Evolutionary conservation across 1,284 basidiomycete genomes (phyloP).

Genomic region (Ceratobasidium sp.): DNA sequence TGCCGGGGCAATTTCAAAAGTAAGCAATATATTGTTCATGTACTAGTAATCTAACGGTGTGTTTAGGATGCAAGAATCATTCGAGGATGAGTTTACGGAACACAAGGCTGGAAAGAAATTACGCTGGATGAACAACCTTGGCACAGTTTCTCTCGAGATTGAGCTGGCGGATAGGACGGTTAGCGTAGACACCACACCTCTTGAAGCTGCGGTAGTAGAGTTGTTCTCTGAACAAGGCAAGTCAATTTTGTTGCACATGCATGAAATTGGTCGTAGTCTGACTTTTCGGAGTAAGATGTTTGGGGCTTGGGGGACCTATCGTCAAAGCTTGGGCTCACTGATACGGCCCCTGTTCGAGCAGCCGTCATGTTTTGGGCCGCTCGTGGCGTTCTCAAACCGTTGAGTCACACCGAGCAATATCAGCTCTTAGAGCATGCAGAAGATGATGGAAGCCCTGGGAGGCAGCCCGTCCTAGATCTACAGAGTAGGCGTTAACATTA

Average conservation of each 20-base stretch:
- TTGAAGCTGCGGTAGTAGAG: slow-evolving; percentile 90
- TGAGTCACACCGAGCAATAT: slow-evolving; percentile 61
- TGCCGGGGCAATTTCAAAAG: slow-evolving; percentile 84
- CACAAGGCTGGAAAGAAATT: slow-evolving; percentile 92
- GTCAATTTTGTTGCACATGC: slow-evolving; percentile 36
- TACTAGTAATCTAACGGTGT: slow-evolving; percentile 27
- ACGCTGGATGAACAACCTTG: slow-evolving; percentile 85
- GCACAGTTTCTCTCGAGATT: slow-evolving; percentile 77
- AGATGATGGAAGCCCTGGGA: slow-evolving; percentile 45
- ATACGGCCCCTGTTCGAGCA: slow-evolving; percentile 67
- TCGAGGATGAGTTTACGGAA: slow-evolving; percentile 73
- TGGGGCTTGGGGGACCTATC: slow-evolving; percentile 75
- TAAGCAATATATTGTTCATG: slow-evolving; percentile 52
- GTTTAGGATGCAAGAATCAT: slow-evolving; percentile 71
- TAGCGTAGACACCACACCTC: slow-evolving; percentile 76
- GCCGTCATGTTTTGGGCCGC: slow-evolving; percentile 85
- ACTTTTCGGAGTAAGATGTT: slow-evolving; percentile 54
- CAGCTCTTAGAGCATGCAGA: slow-evolving; percentile 68
- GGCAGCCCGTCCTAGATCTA: slow-evolving; percentile 48
- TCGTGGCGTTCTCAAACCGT: slow-evolving; percentile 77
- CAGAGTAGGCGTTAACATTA: slow-evolving; percentile 8
- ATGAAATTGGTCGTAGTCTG: slow-evolving; percentile 15
- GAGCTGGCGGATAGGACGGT: slow-evolving; percentile 80
- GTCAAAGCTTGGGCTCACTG: slow-evolving; percentile 65
- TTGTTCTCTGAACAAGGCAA: slow-evolving; percentile 76